Base-by-base conservation (phyloP, 129 eudicot genomes). In the Centaurea solstitialis region DNA sequence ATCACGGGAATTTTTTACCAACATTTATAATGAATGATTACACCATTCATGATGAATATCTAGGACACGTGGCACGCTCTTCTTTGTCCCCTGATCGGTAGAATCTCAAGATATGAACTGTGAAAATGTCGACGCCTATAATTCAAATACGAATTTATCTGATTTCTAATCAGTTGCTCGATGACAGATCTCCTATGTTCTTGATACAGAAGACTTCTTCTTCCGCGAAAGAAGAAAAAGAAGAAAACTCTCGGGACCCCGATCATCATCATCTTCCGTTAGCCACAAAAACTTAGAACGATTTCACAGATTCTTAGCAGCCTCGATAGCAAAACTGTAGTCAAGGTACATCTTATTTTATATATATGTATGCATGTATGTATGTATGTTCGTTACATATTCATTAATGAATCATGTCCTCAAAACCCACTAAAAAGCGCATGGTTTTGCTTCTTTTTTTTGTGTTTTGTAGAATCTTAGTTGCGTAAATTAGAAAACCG, bases 131-230 rank as follows among this genome's bases (percentile, higher is more conserved):
- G 65, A 13, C 8, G 5, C 17, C 65, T 15, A 57, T 17, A 17
- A 57, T 57, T 6, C 8, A 7, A 6, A 13, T 6, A 62, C 68
- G 28, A 70, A 22, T 65, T 76, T 39, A 57, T 57, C 65, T 57
- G 65, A 66, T 70, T 15, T 13, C 47, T 75, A 43, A 78, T 71
- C 21, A 28, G 70, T 47, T 47, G 28, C 79, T 64, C 59, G 62
- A 65, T 67, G 77, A 75, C 97, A 95, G 99, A 95, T 95, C 73
- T 95, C 97, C 0, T 95, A 95, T 62, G 99, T 92, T 45, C 94
- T 95, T 0, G 99, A 95, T 87, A 92, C 99, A 9, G 99, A 92
- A 84, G 99, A 95, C 75, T 88, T 83, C 73, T 89, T 93, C 59
- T 85, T 75, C 64, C 98, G 97, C 10, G 73, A 84, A 80, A 89